Conservation (phyloP, 164 flowering plant species). For the Vitis labrusca region DNA sequence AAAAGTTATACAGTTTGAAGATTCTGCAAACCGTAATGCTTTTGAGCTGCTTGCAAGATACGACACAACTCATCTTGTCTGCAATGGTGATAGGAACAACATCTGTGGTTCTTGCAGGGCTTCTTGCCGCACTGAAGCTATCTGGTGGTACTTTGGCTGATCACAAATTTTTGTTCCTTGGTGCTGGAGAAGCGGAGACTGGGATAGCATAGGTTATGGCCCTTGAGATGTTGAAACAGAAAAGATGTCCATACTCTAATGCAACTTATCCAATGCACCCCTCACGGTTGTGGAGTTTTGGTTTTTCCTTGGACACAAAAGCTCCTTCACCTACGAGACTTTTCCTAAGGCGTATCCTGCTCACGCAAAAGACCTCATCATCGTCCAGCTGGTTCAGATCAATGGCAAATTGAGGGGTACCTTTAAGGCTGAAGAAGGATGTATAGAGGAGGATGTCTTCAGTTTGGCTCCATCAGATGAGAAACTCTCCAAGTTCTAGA, state of each 20-base stretch:
- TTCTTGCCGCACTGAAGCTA: neutral
- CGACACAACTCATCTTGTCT: constrained; percentile 24
- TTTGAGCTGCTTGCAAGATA: no score
- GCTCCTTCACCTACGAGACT: constrained; percentile 64
- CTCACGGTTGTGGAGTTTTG: constrained; percentile 98
- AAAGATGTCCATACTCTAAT: no score
- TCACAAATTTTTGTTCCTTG: constrained; percentile 8
- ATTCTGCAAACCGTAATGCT: no score
- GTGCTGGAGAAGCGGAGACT: constrained; percentile 16
- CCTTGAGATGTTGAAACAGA: no score
- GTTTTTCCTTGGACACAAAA: constrained; percentile 75
- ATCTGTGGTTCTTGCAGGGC: constrained; percentile 23
- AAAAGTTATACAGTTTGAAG: no score
- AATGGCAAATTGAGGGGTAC: constrained; percentile 96
- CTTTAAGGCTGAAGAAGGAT: constrained; percentile 67
- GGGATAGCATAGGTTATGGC: no score
- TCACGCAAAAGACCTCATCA: constrained; percentile 63
- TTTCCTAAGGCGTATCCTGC: constrained; percentile 81
- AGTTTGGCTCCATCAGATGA: constrained; percentile 59
- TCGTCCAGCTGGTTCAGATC: constrained; percentile 85
- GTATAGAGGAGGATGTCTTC: constrained; percentile 81
- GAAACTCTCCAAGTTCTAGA: constrained; percentile 66
- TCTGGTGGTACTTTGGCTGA: no score
- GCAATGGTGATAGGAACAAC: constrained; percentile 33
- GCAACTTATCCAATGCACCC: constrained; percentile 51